Conservation (phyloP, 768 basidiomycete species). For the Kwoniella bestiolae region DNA sequence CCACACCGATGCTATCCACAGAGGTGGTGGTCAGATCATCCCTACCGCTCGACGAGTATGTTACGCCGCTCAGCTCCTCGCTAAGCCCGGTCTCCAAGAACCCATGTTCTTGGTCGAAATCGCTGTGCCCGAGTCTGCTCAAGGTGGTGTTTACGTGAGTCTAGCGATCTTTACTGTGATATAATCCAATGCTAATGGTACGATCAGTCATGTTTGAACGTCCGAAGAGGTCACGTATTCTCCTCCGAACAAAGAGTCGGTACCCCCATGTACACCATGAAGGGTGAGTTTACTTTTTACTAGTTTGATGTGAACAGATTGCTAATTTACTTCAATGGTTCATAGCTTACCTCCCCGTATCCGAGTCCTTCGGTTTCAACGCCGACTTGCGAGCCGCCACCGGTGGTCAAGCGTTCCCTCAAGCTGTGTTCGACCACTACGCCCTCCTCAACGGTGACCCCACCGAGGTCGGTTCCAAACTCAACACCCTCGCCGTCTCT, state of each 20-base stretch:
- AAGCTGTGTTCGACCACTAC: slow-evolving; percentile 62
- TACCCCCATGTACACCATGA: slow-evolving; percentile 99
- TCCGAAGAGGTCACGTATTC: slow-evolving; percentile 97
- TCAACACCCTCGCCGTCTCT: slow-evolving; percentile 68
- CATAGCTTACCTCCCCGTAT: slow-evolving; percentile 52
- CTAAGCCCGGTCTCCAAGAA: slow-evolving; percentile 89
- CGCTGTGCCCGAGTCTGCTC: slow-evolving; percentile 95
- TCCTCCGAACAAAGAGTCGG: slow-evolving; percentile 94
- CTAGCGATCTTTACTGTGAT: background rate
- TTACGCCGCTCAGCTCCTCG: slow-evolving; percentile 93
- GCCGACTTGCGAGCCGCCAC: slow-evolving; percentile 90
- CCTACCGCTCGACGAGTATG: slow-evolving; percentile 94
- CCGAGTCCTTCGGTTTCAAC: slow-evolving; percentile 85
- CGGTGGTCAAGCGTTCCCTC: slow-evolving; percentile 97
- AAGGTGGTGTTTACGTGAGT: slow-evolving; percentile 87
- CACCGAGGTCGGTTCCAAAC: slow-evolving; percentile 86
- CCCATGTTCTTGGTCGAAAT: slow-evolving; percentile 99
- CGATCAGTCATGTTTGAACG: slow-evolving; percentile 65
- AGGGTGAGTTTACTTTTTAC: slow-evolving; percentile 81
- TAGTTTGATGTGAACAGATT: slow-evolving; percentile 67
- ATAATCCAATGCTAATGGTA: slow-evolving; percentile 2
- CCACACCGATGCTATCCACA: slow-evolving; percentile 98
- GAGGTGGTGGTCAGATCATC: slow-evolving; percentile 88
- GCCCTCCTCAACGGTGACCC: slow-evolving; percentile 62
- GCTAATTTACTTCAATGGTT: too few species aligned